These are phyloP conservation scores for Aureobasidium namibiae DNA, from an alignment of 2,329 filamentous ascomycete species.

Conservation along the genomic window DNA sequence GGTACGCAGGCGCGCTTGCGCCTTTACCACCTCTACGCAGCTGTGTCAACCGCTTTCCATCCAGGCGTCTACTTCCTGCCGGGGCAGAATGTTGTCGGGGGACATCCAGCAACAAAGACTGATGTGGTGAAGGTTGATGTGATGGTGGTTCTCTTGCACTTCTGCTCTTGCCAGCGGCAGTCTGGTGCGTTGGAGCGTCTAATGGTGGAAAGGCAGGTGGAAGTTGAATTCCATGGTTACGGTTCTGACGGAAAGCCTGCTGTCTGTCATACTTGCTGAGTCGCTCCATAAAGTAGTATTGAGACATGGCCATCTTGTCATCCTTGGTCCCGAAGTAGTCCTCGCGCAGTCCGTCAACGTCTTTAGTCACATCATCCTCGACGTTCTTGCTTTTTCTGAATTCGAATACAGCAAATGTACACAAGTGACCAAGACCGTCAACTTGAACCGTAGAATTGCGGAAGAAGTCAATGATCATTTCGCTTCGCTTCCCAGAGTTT, in stretches of 20 bases:
- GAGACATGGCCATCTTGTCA: constrained; percentile 96
- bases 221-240: constrained; percentile 13
- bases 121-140: constrained; percentile 7
- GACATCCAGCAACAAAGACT: constrained; percentile 14
- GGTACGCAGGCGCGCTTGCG: not conserved
- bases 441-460: constrained; percentile 96
- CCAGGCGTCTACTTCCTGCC: not conserved
- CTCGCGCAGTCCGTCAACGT: constrained; percentile 54
- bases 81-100: not conserved
- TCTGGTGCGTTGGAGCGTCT: constrained; percentile 9
- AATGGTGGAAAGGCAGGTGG: constrained; percentile 16
- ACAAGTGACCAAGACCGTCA: constrained; percentile 90
- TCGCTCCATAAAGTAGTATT: constrained; percentile 79
- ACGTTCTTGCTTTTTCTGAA: constrained; percentile 72
- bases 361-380: constrained; percentile 28
- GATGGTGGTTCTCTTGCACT: not conserved
- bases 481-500: constrained; percentile 78
- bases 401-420: constrained; percentile 94
- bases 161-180: not conserved
- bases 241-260: constrained; percentile 12
- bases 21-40: not conserved
- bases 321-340: constrained; percentile 95
- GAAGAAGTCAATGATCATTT: constrained; percentile 95
- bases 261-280: constrained; percentile 14
- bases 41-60: not conserved